Evolutionary conservation across 352 stramenopile species (phyloP).

Genomic region (Phytophthora macrochlamydospora): DNA sequence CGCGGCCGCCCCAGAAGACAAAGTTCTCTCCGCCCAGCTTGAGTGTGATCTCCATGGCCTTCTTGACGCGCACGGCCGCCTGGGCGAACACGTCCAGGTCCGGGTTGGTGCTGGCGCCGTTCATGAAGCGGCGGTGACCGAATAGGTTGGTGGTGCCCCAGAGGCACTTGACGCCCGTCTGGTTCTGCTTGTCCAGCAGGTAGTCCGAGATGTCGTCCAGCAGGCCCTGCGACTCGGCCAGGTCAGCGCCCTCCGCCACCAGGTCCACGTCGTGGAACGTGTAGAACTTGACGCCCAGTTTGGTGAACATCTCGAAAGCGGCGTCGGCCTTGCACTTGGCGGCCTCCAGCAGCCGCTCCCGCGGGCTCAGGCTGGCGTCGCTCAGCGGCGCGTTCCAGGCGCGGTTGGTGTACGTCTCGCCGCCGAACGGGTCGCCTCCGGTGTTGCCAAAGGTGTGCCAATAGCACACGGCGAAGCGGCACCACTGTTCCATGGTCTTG

Average conservation of each 20-base stretch:
- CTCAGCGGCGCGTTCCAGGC: conserved; percentile 41
- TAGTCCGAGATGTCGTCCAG: conserved; percentile 35
- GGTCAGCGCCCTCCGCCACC: conserved; percentile 63
- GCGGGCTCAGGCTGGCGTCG: conserved; percentile 42
- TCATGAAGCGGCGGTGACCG: conserved; percentile 73
- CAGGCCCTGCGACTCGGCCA: conserved; percentile 43
- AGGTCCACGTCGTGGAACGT: conserved; percentile 88
- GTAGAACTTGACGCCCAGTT: conserved; percentile 80
- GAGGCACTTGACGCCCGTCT: conserved; percentile 69
- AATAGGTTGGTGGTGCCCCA: conserved; percentile 85
- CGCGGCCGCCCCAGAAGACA: conserved; percentile 84
- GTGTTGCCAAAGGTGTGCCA: conserved; percentile 56
- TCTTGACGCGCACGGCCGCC: conserved; percentile 77
- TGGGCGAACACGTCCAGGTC: conserved; percentile 69
- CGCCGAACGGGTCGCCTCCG: conserved; percentile 41
- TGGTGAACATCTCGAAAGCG: conserved; percentile 83
- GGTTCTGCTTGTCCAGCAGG: conserved; percentile 54
- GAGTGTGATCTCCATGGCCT: conserved; percentile 75
- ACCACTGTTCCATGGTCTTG: conserved; percentile 78
- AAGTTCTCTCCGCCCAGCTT: conserved; percentile 75
- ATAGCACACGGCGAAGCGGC: conserved; percentile 68
- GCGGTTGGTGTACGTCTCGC: conserved; percentile 44
- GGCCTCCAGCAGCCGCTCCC: conserved; percentile 54
- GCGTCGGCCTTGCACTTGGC: conserved; percentile 69
- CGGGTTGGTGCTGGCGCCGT: conserved; percentile 74